Percentiles rank a stretch among this genome's conserved stretches.
Evolutionary conservation across 139 green algal genomes (phyloP).

Genomic region (Asterochloris sp.): DNA sequence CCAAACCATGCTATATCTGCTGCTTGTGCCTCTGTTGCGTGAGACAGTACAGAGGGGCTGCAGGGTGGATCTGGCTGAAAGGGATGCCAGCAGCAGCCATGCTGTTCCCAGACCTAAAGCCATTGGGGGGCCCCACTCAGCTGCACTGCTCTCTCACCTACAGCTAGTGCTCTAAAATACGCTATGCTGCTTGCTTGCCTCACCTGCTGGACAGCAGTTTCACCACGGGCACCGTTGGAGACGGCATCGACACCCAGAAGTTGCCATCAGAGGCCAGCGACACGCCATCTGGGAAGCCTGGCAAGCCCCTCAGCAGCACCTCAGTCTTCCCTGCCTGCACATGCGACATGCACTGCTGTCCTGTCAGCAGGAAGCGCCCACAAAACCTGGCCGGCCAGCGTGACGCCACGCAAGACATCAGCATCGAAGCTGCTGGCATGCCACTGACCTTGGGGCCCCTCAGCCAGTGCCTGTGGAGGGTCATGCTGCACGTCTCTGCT

Average conservation of each 20-base stretch:
- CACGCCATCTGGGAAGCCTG: slow-evolving; percentile 72
- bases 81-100: background rate
- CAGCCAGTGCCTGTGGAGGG: slow-evolving; percentile 54
- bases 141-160: background rate
- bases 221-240: slow-evolving; percentile 25
- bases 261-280: slow-evolving; percentile 32
- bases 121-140: background rate
- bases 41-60: background rate
- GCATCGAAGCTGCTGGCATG: too few relatives aligned
- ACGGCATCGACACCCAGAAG: slow-evolving; percentile 51
- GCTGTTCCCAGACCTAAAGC: background rate
- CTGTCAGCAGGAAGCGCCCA: too few relatives aligned
- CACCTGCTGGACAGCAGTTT: slow-evolving; percentile 1
- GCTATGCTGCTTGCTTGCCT: background rate
- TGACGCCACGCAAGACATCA: too few relatives aligned
- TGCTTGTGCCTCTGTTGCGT: background rate
- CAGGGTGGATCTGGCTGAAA: background rate
- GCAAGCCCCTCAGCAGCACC: slow-evolving; percentile 50
- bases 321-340: slow-evolving; percentile 45
- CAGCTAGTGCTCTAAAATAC: background rate
- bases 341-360: too few relatives aligned
- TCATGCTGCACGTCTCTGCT: slow-evolving; percentile 29
- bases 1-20: background rate
- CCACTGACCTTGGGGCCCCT: slow-evolving; percentile 40
- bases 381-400: too few relatives aligned